These are phyloP conservation scores for Blastobotrys mokoenaii DNA, from an alignment of 805 yeast genomes.

Conservation along the genomic window DNA sequence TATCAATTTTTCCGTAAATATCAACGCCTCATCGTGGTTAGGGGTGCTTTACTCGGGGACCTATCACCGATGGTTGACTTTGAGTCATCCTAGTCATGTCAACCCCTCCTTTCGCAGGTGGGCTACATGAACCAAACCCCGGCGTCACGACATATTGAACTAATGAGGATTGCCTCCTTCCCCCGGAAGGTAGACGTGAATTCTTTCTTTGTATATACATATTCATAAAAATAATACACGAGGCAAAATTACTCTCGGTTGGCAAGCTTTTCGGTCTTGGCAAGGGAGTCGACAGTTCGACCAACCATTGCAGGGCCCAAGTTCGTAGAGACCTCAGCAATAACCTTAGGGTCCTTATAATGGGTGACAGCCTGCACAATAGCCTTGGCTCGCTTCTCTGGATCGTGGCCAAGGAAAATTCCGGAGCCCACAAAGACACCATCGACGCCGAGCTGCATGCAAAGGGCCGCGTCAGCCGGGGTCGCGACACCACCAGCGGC, in stretches of 20 bases:
- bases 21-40: too few relatives aligned
- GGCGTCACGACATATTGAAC: too few relatives aligned
- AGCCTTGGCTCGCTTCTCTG: constrained; percentile 66
- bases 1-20: too few relatives aligned
- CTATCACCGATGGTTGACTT: too few relatives aligned
- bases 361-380: constrained; percentile 73
- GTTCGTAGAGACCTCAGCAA: constrained; percentile 59
- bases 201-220: too few relatives aligned
- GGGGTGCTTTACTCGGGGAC: too few relatives aligned
- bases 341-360: constrained; percentile 49
- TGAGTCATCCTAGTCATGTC: too few relatives aligned
- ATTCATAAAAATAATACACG: too few relatives aligned
- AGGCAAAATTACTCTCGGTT: constrained; percentile 1
- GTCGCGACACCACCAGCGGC: constrained; percentile 89
- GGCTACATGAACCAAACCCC: background rate
- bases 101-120: too few relatives aligned
- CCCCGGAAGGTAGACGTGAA: too few relatives aligned
- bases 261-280: constrained; percentile 3
- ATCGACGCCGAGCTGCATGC: constrained; percentile 75
- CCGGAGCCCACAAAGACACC: constrained; percentile 77
- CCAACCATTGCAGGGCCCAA: constrained; percentile 77
- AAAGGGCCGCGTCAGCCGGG: constrained; percentile 79
- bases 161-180: too few relatives aligned
- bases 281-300: constrained; percentile 44
- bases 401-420: constrained; percentile 65